Base-by-base conservation (phyloP, 768 basidiomycete genomes). In the Tephrocybe sp. region DNA sequence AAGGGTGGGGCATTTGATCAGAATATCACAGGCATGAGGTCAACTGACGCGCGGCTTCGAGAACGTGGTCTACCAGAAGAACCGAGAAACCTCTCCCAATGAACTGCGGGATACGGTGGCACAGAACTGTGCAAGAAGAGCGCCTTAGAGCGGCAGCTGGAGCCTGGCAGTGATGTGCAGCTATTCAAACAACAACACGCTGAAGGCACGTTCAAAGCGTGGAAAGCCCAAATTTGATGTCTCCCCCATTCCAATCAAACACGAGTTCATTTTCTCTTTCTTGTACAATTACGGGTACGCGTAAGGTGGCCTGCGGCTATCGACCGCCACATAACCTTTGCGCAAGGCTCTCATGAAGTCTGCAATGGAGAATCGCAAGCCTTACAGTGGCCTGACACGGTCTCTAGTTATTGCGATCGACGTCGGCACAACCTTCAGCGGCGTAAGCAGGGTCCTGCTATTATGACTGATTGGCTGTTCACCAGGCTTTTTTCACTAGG, bases 341-440 rank as follows among this genome's bases (percentile, higher is more conserved):
- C 44, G 23, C 27, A 53, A 46, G 34, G 45, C 52, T 43, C 50
- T 47, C 56, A 59, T 59, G 49, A 59, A 57, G 53, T 55, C 58
- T 36, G 49, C 55, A 24, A 69, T 76, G 12, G 82, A 83, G 62
- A 81, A 80, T 59, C 78, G 88, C 48, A 88, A 86, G 66, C 88
- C 88, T 19, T 89, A 88, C 64, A 74, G 67, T 6, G 88, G 88
- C 39, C 59, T 73, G 11, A 68, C 70, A 15, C 77, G 86, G 57
- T 78, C 84, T 50, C 77, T 91, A 46, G 86, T 85, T 54, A 76
- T 91, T 57, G 88, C 88, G 4, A 79, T 91, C 64, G 88, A 91
- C 59, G 79, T 91, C 55, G 88, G 88, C 21, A 91, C 88, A 1
- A 91, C 88, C 0, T 90, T 90, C 60, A 86, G 84, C 58, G 88